phyloP scores from a whole-genome alignment of 495 filamentous ascomycete species.

The Talaromyces adpressus region DNA sequence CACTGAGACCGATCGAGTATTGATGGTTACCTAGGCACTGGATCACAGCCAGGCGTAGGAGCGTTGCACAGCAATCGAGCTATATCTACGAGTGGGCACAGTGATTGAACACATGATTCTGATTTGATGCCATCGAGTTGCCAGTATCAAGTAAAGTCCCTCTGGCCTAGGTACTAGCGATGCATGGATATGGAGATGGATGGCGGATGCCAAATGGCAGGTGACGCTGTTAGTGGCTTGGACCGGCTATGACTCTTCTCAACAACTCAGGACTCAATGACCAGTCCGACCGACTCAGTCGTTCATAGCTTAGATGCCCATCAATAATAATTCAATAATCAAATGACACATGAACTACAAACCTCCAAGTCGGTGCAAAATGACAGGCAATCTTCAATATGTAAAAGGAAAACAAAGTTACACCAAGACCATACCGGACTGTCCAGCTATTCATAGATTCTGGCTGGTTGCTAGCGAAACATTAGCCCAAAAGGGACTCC shows the following conservation, averaged over 20 bases:
- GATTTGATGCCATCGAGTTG: neutral
- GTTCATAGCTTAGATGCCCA: neutral
- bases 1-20: neutral
- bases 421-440: neutral
- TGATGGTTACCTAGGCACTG: neutral
- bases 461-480: neutral
- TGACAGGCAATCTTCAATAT: neutral
- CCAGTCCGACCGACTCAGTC: neutral
- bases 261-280: neutral
- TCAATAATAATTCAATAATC: neutral
- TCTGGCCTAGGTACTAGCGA: neutral
- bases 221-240: slow-evolving; percentile 1
- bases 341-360: neutral
- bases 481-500: neutral
- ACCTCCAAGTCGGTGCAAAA: neutral
- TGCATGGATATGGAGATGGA: neutral
- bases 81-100: neutral
- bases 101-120: neutral
- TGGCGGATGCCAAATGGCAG: neutral
- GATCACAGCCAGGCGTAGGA: neutral
- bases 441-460: neutral
- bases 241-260: neutral
- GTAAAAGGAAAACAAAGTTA: neutral
- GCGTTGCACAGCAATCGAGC: neutral
- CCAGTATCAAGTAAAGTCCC: neutral